Evolutionary conservation across 768 basidiomycete species (phyloP), one percentile per base, ranked within the genome.

Genomic region (Kwoniella newhampshirensis): DNA sequence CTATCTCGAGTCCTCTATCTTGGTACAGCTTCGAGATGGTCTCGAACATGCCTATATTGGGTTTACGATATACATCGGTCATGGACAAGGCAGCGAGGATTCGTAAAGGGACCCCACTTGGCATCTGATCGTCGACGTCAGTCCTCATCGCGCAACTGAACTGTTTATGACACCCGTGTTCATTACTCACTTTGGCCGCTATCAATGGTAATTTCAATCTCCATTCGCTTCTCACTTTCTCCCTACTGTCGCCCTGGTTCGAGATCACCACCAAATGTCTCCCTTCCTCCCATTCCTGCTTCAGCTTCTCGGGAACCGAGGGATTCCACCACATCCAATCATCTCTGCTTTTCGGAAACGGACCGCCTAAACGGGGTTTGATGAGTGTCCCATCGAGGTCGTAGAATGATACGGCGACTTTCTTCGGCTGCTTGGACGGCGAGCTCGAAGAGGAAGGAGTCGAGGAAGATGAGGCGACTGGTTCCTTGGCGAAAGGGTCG

Each of bases 371-470:
- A 32, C 60, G 55, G 0, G 80, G 73, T 52, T 75, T 71, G 72
- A 96, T 91, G 57, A 93, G 66, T 0, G 90, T 92, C 2, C 88
- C 90, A 70, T 96, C 92, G 21, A 96, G 78, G 73, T 96, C 92
- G 60, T 92, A 88, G 12, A 85, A 82, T 9, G 88, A 87, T 28
- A 91, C 82, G 62, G 85, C 87, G n/a, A 79, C 27, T 28, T 59
- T 59, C 3, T 54, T 47, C 18, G n/a, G n/a, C n/a, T n/a, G n/a
- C n/a, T n/a, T n/a, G n/a, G n/a, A n/a, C n/a, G n/a, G n/a, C n/a
- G 27, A 21, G 9, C 28, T 42, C 15, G 87, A 26, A 87, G 81
- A 66, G 84, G 87, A 21, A 77, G 27, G 7, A 6, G 46, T 8
- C n/a, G 18, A 4, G 30, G 55, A 48, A 36, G 54, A 17, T 0